phyloP scores from a whole-genome alignment of 208 protist species.

The Trichomonas tenax region DNA sequence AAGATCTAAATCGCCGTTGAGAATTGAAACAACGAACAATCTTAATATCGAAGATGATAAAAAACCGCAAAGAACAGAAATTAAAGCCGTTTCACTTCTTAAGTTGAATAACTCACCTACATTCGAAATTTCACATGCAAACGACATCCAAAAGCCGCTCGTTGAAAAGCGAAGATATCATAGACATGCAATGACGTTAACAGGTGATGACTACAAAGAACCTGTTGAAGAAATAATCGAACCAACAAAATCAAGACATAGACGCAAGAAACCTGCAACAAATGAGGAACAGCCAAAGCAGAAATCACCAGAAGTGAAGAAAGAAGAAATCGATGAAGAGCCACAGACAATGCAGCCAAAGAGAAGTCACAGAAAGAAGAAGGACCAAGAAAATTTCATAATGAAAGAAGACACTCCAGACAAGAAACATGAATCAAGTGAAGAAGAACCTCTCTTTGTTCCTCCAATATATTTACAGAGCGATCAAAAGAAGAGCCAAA shows the following conservation, averaged over 20 bases:
- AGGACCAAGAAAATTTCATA: not conserved
- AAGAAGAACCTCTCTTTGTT: not conserved
- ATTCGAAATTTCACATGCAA: not conserved
- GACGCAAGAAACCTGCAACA: not conserved
- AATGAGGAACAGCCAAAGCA: not conserved
- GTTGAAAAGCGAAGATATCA: not conserved
- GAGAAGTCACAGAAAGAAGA: not conserved
- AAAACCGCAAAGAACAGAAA: not conserved
- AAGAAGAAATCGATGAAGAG: not conserved
- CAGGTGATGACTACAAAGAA: not conserved
- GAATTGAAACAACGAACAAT: not conserved
- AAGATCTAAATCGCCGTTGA: not conserved
- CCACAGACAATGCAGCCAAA: not conserved
- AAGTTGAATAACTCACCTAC: not conserved
- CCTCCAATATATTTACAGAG: not conserved
- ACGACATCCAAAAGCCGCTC: not conserved
- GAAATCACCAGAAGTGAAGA: no score
- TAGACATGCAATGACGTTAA: not conserved
- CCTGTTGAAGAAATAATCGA: no score
- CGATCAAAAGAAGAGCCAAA: not conserved
- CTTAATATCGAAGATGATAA: not conserved
- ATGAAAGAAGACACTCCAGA: not conserved
- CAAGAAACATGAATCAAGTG: not conserved
- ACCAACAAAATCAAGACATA: not conserved
- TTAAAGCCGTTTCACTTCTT: not conserved